Conservation (phyloP, 1,284 basidiomycete genomes). For the Hymenochaete sp. region DNA sequence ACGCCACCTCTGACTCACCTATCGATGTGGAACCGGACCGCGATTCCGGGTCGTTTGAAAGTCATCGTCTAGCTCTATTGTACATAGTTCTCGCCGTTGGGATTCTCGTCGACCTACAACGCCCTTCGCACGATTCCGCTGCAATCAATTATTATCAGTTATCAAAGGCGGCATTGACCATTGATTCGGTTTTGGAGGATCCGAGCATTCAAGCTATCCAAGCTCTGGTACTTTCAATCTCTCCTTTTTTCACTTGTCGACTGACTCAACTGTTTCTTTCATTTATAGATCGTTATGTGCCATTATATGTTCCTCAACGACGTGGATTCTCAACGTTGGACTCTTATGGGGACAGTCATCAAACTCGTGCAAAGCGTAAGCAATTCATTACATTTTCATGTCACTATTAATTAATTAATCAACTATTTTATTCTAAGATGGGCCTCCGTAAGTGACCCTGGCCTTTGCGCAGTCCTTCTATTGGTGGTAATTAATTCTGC, state of each 20-base stretch:
- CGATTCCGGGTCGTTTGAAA: slow-evolving; percentile 36
- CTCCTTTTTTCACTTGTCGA: slow-evolving; percentile 22
- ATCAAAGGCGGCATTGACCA: slow-evolving; percentile 46
- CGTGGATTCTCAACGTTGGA: slow-evolving; percentile 58
- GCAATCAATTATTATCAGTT: slow-evolving; percentile 51
- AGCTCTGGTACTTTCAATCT: slow-evolving; percentile 41
- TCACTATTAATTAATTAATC: slow-evolving; percentile 9
- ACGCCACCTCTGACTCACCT: slow-evolving; percentile 21
- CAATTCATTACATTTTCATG: slow-evolving; percentile 20
- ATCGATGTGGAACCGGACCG: slow-evolving; percentile 17
- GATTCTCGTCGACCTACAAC: slow-evolving; percentile 41
- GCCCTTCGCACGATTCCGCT: slow-evolving; percentile 40
- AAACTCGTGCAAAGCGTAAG: slow-evolving; percentile 62
- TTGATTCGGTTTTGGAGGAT: slow-evolving; percentile 55
- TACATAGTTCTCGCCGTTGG: slow-evolving; percentile 41
- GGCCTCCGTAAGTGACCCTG: slow-evolving; percentile 65
- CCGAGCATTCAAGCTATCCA: slow-evolving; percentile 55
- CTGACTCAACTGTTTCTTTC: slow-evolving; percentile 12
- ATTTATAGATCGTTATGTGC: slow-evolving; percentile 54
- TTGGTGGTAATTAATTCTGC: slow-evolving; percentile 5
- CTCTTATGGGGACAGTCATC: slow-evolving; percentile 57
- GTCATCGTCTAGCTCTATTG: slow-evolving; percentile 35
- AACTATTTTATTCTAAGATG: slow-evolving; percentile 33
- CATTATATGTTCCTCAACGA: slow-evolving; percentile 64
- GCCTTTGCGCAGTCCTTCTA: too few relatives aligned